Percentiles rank a stretch among this genome's conserved stretches.
Evolutionary conservation across 2,329 filamentous ascomycete species (phyloP).

Genomic region (Chaetomium globosum): DNA sequence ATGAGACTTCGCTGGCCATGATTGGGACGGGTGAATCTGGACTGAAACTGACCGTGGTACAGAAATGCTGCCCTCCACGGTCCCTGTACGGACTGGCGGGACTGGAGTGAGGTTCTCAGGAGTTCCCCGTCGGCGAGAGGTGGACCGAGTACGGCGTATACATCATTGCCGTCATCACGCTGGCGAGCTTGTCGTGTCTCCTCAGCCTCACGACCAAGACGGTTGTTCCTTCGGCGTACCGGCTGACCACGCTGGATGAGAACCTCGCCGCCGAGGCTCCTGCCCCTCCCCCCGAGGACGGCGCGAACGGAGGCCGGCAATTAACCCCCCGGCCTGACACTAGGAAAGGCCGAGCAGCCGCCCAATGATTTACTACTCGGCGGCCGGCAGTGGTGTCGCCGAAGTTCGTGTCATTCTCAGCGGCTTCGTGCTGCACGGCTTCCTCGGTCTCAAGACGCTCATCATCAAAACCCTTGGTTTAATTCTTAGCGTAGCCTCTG

Average conservation of each 20-base stretch:
- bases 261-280: constrained; percentile 73
- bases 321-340: constrained; percentile 47
- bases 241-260: constrained; percentile 86
- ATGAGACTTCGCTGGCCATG: not conserved
- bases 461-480: constrained; percentile 81
- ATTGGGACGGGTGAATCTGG: not conserved
- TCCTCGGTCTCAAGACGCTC: constrained; percentile 84
- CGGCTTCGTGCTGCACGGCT: constrained; percentile 94
- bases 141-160: constrained; percentile 81
- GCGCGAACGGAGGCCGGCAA: constrained; percentile 49
- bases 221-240: constrained; percentile 84
- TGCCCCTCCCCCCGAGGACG: constrained; percentile 45
- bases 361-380: constrained; percentile 95
- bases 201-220: constrained; percentile 91
- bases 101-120: constrained; percentile 57
- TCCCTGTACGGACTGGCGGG: constrained; percentile 59
- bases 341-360: constrained; percentile 47
- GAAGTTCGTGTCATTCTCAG: constrained; percentile 98
- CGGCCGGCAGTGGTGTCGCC: constrained; percentile 92
- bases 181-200: constrained; percentile 73
- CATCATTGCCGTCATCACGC: constrained; percentile 67
- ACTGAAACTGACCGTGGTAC: not conserved
- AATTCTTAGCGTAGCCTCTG: constrained; percentile 86
- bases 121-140: constrained; percentile 50
- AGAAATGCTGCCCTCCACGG: constrained; percentile 59